Evolutionary conservation across 495 filamentous ascomycete genomes (phyloP), one percentile per base, ranked within the genome.

Genomic region (Tuber melanosporum): DNA sequence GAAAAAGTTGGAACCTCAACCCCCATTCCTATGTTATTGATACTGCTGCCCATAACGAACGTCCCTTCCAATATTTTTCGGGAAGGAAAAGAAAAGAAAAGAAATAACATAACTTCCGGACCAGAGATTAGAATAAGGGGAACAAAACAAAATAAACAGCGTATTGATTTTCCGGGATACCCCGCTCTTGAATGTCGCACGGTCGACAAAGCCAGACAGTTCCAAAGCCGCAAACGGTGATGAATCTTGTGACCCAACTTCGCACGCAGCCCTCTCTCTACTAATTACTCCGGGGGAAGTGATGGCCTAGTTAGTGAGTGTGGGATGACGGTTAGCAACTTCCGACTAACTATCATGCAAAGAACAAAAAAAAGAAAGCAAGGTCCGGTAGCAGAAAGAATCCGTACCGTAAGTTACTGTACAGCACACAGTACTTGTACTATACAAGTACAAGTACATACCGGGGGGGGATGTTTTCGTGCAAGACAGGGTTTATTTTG

Each of bases 281-380:
- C 32, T 32, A 32, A 71, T 73, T 22, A 70, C 47, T 43, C 79
- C 72, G 44, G 76, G 74, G 79, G 77, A 71, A 73, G 78, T 77
- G n/a, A 76, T 76, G 73, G 73, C 71, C 41, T 73, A 39, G 41
- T 76, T 3, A 73, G 71, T 26, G 19, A 74, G 77, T 79, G 78
- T 79, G 78, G 77, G 79, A 74, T 80, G 78, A 80, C 74, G 78
- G 77, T 73, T 80, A 80, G 78, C 78, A 78, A 80, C 78, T 43
- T 76, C 78, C 78, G 78, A 80, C 77, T 69, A 73, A 73, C 39
- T 41, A 5, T 5, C 2, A 76, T 36, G 57, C 57, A 66, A 32
- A 66, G 14, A 15, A 66, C 26, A 17, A 36, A 32, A 57, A 49
- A 22, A 44, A 44, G 22, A 57, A 80, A 79, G 70, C 73, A 77